Base-by-base conservation (phyloP, 148 eudicot species). In the Cornus kousa region DNA sequence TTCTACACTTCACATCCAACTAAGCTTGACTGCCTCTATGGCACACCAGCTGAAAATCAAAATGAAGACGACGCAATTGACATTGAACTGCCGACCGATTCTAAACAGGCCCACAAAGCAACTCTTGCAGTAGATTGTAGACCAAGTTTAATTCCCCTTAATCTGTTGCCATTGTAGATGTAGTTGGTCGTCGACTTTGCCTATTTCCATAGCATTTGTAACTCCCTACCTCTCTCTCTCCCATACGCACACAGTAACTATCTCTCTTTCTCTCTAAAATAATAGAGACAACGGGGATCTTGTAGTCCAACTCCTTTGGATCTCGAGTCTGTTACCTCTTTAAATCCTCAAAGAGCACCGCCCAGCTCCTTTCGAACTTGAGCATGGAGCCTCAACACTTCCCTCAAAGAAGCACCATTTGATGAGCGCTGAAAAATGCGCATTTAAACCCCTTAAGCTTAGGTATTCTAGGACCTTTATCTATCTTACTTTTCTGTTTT, bases 171-270 rank as follows among this genome's bases (percentile, higher is more conserved):
- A 64, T 60, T 57, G 80, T 46, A 73, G 53, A 16, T 85, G 81
- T 60, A 84, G 78, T 77, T 57, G 84, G 35, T 80, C 57, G 48
- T 75, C 59, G 64, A 70, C 40, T 76, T 87, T 87, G 71, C 90
- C 90, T 87, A 87, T 87, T 76, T 76, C 68, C 79, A 80, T 74
- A 80, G 86, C 90, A 85, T 87, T 87, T 81, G 87, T 8, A 12
- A 46, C 31, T 3, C 40, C 37, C 72, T 39, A 3, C 16, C 64
- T 28, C 48, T 53, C 75, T 71, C 43, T 22, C 33, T 11, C 17
- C n/a, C n/a, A n/a, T n/a, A n/a, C n/a, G n/a, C n/a, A 53, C 16
- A 22, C 43, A 53, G 35, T 55, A 23, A 17, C 75, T 73, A n/a
- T n/a, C 40, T 53, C 75, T 53, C 77, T 35, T 32, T 74, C 19